A percentile compares a stretch with the other conserved stretches of the same genome.
phyloP scores from a whole-genome alignment of 164 flowering plant species.

The Tetracentron sinense region DNA sequence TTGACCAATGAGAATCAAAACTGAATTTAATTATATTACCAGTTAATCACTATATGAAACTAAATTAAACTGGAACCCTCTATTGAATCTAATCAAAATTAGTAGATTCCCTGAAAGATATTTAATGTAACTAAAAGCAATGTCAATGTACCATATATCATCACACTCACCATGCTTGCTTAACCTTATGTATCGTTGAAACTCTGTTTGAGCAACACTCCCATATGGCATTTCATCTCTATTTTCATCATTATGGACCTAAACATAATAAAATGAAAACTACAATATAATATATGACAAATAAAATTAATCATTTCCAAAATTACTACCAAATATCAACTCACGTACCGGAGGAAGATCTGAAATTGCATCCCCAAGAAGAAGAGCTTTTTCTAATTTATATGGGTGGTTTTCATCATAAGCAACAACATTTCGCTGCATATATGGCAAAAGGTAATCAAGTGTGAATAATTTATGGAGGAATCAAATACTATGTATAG shows the following conservation, averaged over 20 bases:
- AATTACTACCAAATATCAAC: neutral
- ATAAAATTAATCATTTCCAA: neutral
- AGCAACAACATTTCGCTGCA: conserved; percentile 49
- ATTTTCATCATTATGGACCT: conserved; percentile 59
- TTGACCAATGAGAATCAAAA: too few species aligned
- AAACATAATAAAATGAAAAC: too few species aligned
- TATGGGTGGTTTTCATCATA: conserved; percentile 29
- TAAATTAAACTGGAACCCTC: too few species aligned
- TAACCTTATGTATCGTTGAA: conserved; percentile 56
- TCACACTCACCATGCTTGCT: conserved; percentile 50
- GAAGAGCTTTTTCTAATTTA: conserved; percentile 36
- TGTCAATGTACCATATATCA: too few species aligned
- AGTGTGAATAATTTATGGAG: too few species aligned
- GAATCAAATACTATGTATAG: too few species aligned
- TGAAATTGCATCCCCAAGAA: conserved; percentile 69
- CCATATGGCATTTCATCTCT: conserved; percentile 64
- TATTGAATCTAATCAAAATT: too few species aligned
- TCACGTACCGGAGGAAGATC: conserved; percentile 72
- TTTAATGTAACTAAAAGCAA: too few species aligned
- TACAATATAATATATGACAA: neutral
- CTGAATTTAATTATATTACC: too few species aligned
- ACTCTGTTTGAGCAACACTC: conserved; percentile 42
- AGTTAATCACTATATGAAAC: too few species aligned
- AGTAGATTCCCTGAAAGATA: too few species aligned
- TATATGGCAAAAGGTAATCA: too few species aligned